These are phyloP conservation scores for Crithidia mellificae DNA, from an alignment of 208 protist genomes.

Conservation along the genomic window DNA sequence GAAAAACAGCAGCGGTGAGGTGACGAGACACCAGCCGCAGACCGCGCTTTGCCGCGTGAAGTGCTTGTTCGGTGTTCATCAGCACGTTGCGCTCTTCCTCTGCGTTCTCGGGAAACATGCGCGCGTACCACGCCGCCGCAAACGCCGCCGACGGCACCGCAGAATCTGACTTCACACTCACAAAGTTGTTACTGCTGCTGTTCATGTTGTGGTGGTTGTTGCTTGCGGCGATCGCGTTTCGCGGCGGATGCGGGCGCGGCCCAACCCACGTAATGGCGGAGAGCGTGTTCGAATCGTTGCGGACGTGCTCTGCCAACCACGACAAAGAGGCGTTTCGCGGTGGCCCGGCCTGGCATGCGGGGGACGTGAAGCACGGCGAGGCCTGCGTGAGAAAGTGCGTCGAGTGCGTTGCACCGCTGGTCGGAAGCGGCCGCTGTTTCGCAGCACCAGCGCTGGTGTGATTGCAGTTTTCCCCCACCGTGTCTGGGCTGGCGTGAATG, in stretches of 20 bases:
- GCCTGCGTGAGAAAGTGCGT: not conserved
- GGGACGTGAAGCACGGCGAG: not conserved
- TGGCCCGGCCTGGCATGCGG: not conserved
- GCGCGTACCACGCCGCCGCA: slow-evolving; percentile 11
- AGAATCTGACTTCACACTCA: not conserved
- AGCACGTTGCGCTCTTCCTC: not conserved
- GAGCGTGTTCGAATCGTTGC: not conserved
- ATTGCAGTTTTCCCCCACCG: not conserved
- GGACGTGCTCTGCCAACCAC: slow-evolving; percentile 7
- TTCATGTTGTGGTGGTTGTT: not conserved
- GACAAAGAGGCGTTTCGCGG: not conserved
- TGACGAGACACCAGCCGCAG: not conserved
- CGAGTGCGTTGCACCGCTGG: no score
- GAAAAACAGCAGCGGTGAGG: slow-evolving; percentile 12
- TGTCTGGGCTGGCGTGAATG: no score
- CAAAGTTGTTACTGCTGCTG: no score
- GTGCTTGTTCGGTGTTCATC: not conserved
- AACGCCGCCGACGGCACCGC: not conserved
- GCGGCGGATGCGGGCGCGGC: not conserved
- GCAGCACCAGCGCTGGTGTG: not conserved
- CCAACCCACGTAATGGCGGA: slow-evolving; percentile 1
- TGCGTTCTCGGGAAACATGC: not conserved
- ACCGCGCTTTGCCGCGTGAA: not conserved
- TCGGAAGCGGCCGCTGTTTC: no score
- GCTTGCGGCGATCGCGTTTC: not conserved